A percentile compares a stretch with the other conserved stretches of the same genome.
Evolutionary conservation across 768 basidiomycete genomes (phyloP).

Genomic region (Boletus insuetus): DNA sequence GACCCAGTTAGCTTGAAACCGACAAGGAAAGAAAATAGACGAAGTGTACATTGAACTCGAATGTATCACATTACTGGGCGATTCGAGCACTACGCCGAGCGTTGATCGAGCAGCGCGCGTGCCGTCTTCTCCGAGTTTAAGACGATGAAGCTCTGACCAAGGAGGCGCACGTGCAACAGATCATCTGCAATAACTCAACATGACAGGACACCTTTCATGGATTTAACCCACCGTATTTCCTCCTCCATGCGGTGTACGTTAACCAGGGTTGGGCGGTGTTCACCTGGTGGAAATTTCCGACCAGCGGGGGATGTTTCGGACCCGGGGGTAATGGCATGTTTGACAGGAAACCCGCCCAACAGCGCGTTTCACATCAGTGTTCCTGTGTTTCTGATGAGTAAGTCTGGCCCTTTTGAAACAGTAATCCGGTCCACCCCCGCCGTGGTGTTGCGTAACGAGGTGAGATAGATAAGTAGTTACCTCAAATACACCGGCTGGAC

Average conservation of each 20-base stretch:
- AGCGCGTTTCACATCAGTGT: too few species aligned
- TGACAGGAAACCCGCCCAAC: too few species aligned
- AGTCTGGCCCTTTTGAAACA: too few species aligned
- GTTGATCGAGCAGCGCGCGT: constrained; percentile 25
- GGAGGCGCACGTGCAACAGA: constrained; percentile 20
- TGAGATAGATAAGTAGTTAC: too few species aligned
- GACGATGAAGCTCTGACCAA: constrained; percentile 25
- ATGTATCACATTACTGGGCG: too few species aligned
- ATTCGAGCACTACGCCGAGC: constrained; percentile 28
- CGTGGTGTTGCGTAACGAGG: too few species aligned
- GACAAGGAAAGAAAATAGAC: too few species aligned
- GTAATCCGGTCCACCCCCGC: too few species aligned
- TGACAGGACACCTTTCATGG: constrained; percentile 18
- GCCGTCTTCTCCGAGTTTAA: constrained; percentile 30
- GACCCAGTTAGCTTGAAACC: constrained; percentile 7
- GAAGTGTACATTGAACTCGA: too few species aligned
- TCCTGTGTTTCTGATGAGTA: too few species aligned
- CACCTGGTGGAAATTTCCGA: constrained; percentile 28
- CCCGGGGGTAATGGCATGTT: constrained; percentile 27
- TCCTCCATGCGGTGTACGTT: constrained; percentile 33
- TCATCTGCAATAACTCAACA: constrained; percentile 15
- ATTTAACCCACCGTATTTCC: constrained; percentile 27
- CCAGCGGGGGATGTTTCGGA: constrained; percentile 29
- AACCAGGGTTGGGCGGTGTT: constrained; percentile 31
- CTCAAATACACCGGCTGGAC: too few species aligned